These are phyloP conservation scores for Amanita muscaria DNA, from an alignment of 768 basidiomycete species.

Conservation along the genomic window DNA sequence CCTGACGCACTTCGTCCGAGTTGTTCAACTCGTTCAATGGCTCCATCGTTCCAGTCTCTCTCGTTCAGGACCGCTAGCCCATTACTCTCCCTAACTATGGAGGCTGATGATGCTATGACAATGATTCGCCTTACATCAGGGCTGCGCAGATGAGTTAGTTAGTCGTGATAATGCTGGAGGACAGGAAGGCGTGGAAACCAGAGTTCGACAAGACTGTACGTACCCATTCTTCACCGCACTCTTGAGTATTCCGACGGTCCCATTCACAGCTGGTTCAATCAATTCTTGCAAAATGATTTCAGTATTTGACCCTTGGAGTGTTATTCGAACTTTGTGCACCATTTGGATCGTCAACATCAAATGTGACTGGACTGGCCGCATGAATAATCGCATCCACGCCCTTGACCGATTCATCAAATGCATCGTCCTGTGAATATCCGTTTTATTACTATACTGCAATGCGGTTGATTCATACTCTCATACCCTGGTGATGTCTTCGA, in stretches of 20 bases:
- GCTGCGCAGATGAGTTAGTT: too few species aligned
- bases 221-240: conserved; percentile 49
- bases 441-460: too few species aligned
- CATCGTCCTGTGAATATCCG: conserved; percentile 35
- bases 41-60: conserved; percentile 52
- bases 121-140: conserved; percentile 56
- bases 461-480: background rate
- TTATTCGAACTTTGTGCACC: too few species aligned
- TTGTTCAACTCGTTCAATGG: conserved; percentile 36
- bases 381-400: conserved; percentile 68
- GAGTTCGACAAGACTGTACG: conserved; percentile 1
- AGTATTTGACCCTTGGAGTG: too few species aligned
- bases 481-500: conserved; percentile 52
- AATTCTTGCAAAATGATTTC: conserved; percentile 35
- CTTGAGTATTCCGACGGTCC: conserved; percentile 55
- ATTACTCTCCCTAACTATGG: conserved; percentile 26
- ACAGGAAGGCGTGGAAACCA: background rate
- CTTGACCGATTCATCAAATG: conserved; percentile 74
- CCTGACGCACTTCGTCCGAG: conserved; percentile 35
- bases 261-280: conserved; percentile 62
- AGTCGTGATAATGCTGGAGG: too few species aligned
- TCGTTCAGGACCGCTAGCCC: conserved; percentile 32
- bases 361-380: conserved; percentile 53
- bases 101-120: conserved; percentile 53
- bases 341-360: conserved; percentile 34